Percentiles rank a stretch among this genome's conserved stretches.
phyloP scores from a whole-genome alignment of 768 basidiomycete species.

The Saitozyma sp. region DNA sequence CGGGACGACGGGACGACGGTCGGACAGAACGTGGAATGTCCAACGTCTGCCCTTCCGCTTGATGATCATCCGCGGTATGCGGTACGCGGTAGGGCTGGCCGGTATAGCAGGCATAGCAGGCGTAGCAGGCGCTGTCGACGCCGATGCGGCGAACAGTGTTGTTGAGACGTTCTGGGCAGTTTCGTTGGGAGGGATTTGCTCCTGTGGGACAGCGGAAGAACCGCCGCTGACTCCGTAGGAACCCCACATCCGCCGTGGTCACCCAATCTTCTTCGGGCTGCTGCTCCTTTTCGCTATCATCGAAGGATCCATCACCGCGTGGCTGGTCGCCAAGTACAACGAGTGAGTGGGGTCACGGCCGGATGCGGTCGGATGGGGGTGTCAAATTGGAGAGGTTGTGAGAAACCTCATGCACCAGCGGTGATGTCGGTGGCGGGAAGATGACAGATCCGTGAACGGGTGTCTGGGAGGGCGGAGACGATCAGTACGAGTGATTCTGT shows the following conservation, averaged over 20 bases:
- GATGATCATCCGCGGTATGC: neutral
- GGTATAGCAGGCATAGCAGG: too few species aligned
- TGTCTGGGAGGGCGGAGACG: too few species aligned
- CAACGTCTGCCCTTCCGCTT: too few species aligned
- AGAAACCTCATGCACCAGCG: neutral
- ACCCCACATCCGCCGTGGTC: constrained; percentile 41
- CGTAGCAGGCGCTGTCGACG: too few species aligned
- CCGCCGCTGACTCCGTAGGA: constrained; percentile 14
- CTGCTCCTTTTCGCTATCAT: constrained; percentile 46
- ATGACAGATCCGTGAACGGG: neutral
- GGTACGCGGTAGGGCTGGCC: neutral
- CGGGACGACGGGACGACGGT: too few species aligned
- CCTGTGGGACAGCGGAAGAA: neutral
- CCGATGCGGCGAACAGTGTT: too few species aligned
- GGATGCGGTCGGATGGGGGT: neutral
- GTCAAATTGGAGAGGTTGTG: neutral
- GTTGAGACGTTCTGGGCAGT: too few species aligned
- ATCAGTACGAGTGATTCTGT: too few species aligned
- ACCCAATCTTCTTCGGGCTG: constrained; percentile 49
- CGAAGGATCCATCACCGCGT: constrained; percentile 49
- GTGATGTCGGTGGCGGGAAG: neutral
- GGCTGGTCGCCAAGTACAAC: constrained; percentile 34
- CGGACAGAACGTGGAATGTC: too few species aligned
- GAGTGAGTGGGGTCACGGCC: constrained; percentile 15
- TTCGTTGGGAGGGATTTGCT: too few species aligned